These are phyloP conservation scores for Starmerella floricola DNA, from an alignment of 805 yeast species.

Conservation along the genomic window DNA sequence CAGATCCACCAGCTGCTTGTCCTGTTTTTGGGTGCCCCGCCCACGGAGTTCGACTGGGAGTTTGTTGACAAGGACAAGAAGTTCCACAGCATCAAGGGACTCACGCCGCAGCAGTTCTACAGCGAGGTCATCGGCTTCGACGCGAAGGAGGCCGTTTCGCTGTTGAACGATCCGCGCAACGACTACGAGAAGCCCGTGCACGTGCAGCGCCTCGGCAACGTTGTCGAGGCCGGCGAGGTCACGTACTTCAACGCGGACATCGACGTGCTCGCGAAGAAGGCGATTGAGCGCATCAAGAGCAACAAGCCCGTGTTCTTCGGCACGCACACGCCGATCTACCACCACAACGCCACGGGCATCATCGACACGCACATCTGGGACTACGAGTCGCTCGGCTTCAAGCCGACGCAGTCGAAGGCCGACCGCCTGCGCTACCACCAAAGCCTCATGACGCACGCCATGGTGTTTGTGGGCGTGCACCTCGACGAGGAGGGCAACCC, in stretches of 20 bases:
- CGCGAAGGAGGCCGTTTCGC: constrained; percentile 43
- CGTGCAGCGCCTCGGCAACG: constrained; percentile 65
- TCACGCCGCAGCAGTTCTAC: constrained; percentile 56
- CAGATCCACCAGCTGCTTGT: constrained; percentile 55
- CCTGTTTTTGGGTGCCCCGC: constrained; percentile 67
- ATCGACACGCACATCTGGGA: constrained; percentile 64
- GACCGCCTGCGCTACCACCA: constrained; percentile 60
- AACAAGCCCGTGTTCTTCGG: constrained; percentile 82
- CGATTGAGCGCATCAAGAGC: constrained; percentile 53
- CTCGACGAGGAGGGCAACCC: constrained; percentile 51
- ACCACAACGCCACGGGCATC: constrained; percentile 50
- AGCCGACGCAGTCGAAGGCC: constrained; percentile 44
- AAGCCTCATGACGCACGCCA: constrained; percentile 81
- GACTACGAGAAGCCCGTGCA: constrained; percentile 49
- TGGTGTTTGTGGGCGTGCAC: constrained; percentile 74
- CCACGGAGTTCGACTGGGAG: constrained; percentile 65
- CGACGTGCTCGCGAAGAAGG: constrained; percentile 44
- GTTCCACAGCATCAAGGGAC: constrained; percentile 34
- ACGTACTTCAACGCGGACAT: constrained; percentile 58
- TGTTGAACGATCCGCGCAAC: constrained; percentile 76
- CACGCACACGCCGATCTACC: constrained; percentile 73
- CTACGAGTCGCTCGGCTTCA: constrained; percentile 39
- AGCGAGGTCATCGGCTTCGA: constrained; percentile 42
- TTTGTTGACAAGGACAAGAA: constrained; percentile 56
- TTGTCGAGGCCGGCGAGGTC: constrained; percentile 57